Base-by-base conservation (phyloP, 306 rosid species). In the Quercus alba region DNA sequence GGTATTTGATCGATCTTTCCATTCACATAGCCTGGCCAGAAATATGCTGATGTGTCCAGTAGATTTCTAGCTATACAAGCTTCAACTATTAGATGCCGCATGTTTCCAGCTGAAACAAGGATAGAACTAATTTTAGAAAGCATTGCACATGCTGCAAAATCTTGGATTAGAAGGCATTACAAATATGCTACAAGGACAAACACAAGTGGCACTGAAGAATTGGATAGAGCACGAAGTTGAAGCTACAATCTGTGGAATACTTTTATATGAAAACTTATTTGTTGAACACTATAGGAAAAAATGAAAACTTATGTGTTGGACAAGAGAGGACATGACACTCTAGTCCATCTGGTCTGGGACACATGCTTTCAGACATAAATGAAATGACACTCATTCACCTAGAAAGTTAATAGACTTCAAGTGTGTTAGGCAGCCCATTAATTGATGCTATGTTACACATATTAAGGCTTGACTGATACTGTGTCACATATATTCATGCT, bases 31-130 rank as follows among this genome's bases (percentile, higher is more conserved):
- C 98, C 99, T 33, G 94, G 96, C 99, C 99, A 95, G 80, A 85
- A 85, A 86, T 95, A 95, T 59, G 94, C 96, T 30, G 97, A 87
- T 20, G 97, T 90, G 77, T 93, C 99, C 63, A 95, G 88, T 57
- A 95, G 85, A 82, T 91, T 90, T 77, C 98, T 92, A 56, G 98
- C 87, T 81, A 95, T 93, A 79, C 96, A 95, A 85, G 99, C 97
- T 89, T 95, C 99, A 76, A 91, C 98, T 78, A 95, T 88, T 86
- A 95, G 85, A 90, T 95, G 98, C 38, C 92, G 94, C 96, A 95
- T 85, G 85, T 93, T 90, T 77, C 99, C 99, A 77, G 99, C 99
- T 93, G 95, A 78, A 84, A 77, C 26, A 67, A 85, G 68, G 64
- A 44, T 23, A 63, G 3, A 79, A 59, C 70, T 20, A 18, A 79